Evolutionary conservation across 2,329 filamentous ascomycete genomes (phyloP).

Genomic region (Pyricularia sp.): DNA sequence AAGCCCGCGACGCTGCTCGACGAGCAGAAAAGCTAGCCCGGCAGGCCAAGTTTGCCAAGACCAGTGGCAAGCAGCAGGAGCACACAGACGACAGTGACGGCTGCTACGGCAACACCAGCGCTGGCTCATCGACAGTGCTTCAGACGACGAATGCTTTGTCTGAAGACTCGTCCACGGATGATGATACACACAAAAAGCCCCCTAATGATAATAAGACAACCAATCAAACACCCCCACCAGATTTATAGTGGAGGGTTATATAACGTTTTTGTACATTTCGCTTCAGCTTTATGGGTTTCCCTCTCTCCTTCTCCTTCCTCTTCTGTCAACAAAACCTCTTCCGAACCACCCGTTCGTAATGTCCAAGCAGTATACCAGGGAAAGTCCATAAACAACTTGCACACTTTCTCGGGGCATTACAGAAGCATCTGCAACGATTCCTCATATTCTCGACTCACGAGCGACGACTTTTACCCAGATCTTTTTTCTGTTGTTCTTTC

Average conservation of each 20-base stretch:
- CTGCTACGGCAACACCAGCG: constrained; percentile 27
- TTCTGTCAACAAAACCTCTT: neutral
- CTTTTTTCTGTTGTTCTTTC: neutral
- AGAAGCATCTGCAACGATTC: constrained; percentile 7
- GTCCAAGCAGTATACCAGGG: neutral
- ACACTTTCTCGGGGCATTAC: neutral
- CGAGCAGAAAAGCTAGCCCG: constrained; percentile 35
- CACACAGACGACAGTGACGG: constrained; percentile 33
- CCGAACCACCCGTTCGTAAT: neutral
- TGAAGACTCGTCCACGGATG: constrained; percentile 9
- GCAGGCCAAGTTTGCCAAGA: constrained; percentile 34
- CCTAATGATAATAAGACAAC: constrained; percentile 4
- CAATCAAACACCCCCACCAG: neutral
- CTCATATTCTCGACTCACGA: constrained; percentile 3
- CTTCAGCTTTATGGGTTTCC: neutral
- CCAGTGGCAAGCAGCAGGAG: constrained; percentile 14
- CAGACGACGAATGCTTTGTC: constrained; percentile 6
- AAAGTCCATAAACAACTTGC: neutral
- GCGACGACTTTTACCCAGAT: neutral
- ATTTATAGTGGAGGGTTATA: neutral
- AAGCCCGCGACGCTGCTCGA: constrained; percentile 36
- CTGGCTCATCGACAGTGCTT: constrained; percentile 34
- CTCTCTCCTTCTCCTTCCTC: neutral
- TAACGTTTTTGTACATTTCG: neutral
- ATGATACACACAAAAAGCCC: neutral